Evolutionary conservation across 1,284 basidiomycete species (phyloP).

Genomic region (Psilocybe mexicana): DNA sequence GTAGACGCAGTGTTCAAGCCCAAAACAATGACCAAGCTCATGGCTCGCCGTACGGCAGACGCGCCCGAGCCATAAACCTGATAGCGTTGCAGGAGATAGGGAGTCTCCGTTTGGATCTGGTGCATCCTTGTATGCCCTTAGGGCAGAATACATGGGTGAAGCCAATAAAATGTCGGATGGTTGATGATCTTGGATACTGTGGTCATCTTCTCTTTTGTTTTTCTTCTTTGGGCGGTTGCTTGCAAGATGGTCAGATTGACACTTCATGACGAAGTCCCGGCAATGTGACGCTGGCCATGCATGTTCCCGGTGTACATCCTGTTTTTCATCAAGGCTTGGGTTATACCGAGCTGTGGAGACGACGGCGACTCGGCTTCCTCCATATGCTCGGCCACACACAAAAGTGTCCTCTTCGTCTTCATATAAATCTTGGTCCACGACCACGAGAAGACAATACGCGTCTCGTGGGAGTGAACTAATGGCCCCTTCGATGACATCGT

Average conservation of each 20-base stretch:
- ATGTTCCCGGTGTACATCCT: conserved; percentile 30
- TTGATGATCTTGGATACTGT: background rate
- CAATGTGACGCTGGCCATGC: conserved; percentile 38
- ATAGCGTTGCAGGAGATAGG: conserved; percentile 16
- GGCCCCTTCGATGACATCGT: conserved; percentile 36
- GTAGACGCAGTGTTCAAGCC: conserved; percentile 37
- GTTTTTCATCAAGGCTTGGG: conserved; percentile 29
- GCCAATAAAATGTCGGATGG: background rate
- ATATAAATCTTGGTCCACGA: conserved; percentile 35
- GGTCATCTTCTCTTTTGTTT: background rate
- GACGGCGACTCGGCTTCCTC: conserved; percentile 37
- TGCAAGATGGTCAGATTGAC: background rate
- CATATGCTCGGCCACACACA: conserved; percentile 38
- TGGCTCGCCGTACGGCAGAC: conserved; percentile 36
- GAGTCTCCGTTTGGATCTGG: conserved; percentile 7
- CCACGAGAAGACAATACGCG: conserved; percentile 34
- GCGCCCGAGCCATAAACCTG: conserved; percentile 32
- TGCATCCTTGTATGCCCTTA: conserved; percentile 2
- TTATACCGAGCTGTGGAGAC: conserved; percentile 35
- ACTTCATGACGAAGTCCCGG: conserved; percentile 21
- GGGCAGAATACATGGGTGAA: conserved; percentile 7
- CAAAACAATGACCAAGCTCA: conserved; percentile 37
- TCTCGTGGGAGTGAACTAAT: conserved; percentile 33
- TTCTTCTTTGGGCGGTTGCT: conserved; percentile 8
- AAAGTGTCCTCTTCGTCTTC: conserved; percentile 36